Evolutionary conservation across 768 basidiomycete species (phyloP), one percentile per base, ranked within the genome.

Genomic region (Guyanaporus albipodus): DNA sequence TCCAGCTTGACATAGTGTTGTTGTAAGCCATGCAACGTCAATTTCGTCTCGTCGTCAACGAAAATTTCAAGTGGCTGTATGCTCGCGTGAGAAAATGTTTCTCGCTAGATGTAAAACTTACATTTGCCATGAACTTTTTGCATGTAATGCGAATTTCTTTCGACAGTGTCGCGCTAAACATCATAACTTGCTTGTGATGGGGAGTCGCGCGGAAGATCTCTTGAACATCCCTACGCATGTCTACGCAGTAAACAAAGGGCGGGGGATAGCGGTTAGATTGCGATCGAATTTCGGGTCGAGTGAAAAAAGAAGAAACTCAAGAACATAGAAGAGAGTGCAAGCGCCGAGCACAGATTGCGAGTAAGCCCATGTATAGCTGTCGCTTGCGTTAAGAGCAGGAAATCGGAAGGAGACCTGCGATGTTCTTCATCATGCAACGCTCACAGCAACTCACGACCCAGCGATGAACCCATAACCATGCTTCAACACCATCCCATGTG

Each of bases 201-300:
- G 96, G 96, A 17, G 96, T 98, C 15, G 91, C 81, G 61, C 95
- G 87, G 82, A 98, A 99, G 62, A 99, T 98, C 75, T 99, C 96
- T 83, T 99, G 96, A 55, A 99, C 95, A 67, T 99, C 96, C 65
- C 96, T 91, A 75, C 96, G 95, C 96, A 99, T 99, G 85, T 98
- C 96, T 99, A 63, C 54, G 65, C 50, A 55, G 61, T 24, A 67
- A 67, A 63, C 45, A 82, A 71, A 77, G 74, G 75, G 74, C 74
- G 78, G 40, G 28, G 49, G 49, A 78, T 77, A 75, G 79, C 67
- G 65, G 82, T 84, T 78, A 85, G 82, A 83, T 52, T 75, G 71
- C 69, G 64, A 63, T 68, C 63, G 75, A 72, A 73, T 73, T 73
- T 67, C 67, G 58, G 51, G 66, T 67, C 63, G 72, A 67, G 72